Evolutionary conservation across 139 green algal genomes (phyloP).

Genomic region (Monoraphidium neglectum): DNA sequence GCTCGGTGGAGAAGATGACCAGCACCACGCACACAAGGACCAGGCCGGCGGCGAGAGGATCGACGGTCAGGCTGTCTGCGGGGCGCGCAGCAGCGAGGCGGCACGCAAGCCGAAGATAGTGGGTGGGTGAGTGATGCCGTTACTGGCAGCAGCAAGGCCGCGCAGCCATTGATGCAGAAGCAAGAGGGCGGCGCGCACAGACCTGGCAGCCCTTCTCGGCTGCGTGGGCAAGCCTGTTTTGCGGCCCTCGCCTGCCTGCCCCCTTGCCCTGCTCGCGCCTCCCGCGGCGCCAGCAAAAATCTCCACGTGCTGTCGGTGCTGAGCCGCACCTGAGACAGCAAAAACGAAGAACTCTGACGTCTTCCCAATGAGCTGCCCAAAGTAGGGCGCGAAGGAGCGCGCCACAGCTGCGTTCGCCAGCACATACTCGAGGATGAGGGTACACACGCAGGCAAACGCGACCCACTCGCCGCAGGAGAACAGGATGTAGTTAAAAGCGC

Average conservation of each 20-base stretch:
- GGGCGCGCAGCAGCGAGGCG: too few species aligned
- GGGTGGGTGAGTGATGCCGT: too few species aligned
- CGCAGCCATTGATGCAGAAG: too few species aligned
- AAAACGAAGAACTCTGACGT: constrained; percentile 45
- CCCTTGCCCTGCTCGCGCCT: neutral
- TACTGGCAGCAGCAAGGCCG: too few species aligned
- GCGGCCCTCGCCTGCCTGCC: too few species aligned
- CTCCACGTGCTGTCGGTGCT: neutral
- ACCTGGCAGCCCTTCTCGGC: too few species aligned
- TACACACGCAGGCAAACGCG: constrained; percentile 34
- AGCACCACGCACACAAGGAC: constrained; percentile 18
- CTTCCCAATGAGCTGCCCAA: constrained; percentile 38
- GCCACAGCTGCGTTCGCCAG: constrained; percentile 60
- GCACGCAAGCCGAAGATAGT: constrained; percentile 24
- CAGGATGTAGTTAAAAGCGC: constrained; percentile 75
- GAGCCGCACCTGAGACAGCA: neutral
- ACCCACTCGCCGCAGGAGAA: constrained; percentile 71
- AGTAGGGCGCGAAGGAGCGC: constrained; percentile 70
- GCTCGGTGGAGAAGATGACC: neutral
- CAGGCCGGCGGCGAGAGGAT: constrained; percentile 42
- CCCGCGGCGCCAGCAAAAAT: neutral
- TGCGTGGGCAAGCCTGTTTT: too few species aligned
- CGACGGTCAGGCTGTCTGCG: constrained; percentile 40
- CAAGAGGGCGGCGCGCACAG: too few species aligned
- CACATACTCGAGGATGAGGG: constrained; percentile 3